Percentiles rank a stretch among this genome's conserved stretches.
Evolutionary conservation across 208 protist genomes (phyloP).

Genomic region (Acanthamoeba royreba): DNA sequence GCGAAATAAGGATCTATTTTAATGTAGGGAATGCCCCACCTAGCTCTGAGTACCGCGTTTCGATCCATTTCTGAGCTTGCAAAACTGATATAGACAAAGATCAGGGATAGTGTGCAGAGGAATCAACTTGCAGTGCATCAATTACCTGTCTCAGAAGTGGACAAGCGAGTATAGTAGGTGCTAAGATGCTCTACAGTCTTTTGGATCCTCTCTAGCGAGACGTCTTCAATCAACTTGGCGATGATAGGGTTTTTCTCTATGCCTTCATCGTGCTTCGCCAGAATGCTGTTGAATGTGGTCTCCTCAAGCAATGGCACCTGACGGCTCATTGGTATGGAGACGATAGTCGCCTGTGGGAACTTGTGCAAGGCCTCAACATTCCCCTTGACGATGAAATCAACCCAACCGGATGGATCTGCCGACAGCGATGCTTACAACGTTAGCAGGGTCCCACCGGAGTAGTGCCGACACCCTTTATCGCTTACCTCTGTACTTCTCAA

Average conservation of each 20-base stretch:
- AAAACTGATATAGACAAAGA: not conserved
- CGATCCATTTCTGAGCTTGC: not conserved
- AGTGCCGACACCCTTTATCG: not conserved
- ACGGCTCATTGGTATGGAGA: not conserved
- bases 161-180: slow-evolving; percentile 3
- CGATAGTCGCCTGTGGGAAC: not conserved
- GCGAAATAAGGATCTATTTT: not conserved
- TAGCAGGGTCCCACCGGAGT: not conserved
- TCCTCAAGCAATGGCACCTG: not conserved
- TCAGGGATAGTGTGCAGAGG: not conserved
- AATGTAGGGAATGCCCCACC: not conserved
- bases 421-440: not conserved
- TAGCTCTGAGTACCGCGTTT: not conserved
- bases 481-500: not conserved
- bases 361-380: not conserved
- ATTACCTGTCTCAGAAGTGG: not conserved
- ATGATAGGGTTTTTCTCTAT: not conserved
- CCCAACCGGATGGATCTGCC: not conserved
- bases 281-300: not conserved
- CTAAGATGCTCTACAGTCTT: slow-evolving; percentile 3
- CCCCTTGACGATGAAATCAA: not conserved
- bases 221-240: not conserved
- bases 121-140: not conserved
- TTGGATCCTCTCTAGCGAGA: not conserved
- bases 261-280: not conserved